phyloP scores from a whole-genome alignment of 768 basidiomycete species.

The Rhizopogon roseolus region DNA sequence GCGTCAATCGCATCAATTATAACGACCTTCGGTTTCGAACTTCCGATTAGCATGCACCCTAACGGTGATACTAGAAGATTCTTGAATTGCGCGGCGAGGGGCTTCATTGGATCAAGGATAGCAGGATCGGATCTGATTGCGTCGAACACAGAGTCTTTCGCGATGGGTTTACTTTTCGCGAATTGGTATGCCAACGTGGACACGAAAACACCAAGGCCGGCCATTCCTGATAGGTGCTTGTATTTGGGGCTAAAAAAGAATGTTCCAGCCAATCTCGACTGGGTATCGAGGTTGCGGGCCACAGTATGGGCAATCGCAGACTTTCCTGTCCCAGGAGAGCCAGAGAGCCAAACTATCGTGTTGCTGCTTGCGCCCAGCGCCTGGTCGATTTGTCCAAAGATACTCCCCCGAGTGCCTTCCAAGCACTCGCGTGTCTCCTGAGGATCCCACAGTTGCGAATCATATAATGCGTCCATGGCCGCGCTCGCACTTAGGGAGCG shows the following conservation, averaged over 20 bases:
- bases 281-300: neutral
- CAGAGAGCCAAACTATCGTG: neutral
- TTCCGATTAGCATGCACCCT: too few relatives aligned
- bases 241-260: neutral
- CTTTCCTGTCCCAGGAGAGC: neutral
- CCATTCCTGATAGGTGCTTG: neutral
- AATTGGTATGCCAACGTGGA: neutral
- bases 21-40: neutral
- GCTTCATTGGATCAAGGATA: neutral
- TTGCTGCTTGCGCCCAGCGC: neutral
- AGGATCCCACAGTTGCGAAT: neutral
- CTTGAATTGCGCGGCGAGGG: neutral
- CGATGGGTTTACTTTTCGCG: neutral
- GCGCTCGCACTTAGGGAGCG: neutral
- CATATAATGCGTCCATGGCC: neutral
- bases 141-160: neutral
- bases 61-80: neutral
- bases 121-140: neutral
- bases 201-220: neutral
- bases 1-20: neutral
- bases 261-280: neutral
- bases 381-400: neutral
- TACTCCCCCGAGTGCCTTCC: neutral
- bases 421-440: neutral
- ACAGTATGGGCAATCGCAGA: neutral